Evolutionary conservation across 345 rosid species (phyloP).

Genomic region (Stellera chamaejasme): DNA sequence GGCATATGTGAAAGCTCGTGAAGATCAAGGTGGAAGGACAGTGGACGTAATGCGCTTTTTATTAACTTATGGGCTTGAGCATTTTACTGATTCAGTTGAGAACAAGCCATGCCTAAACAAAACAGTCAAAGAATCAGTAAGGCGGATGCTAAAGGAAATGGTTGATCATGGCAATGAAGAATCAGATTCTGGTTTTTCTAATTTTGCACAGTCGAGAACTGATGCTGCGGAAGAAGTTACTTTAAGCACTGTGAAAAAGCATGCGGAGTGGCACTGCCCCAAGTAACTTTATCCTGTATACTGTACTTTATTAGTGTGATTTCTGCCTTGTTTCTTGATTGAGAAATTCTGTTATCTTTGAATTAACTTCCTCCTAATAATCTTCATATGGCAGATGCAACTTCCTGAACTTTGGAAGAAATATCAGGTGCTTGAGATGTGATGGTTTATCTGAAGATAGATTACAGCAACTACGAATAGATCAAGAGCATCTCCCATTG

Average conservation of each 20-base stretch:
- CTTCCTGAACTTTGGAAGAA: constrained; percentile 76
- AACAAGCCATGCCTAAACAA: constrained; percentile 53
- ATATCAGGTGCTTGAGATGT: constrained; percentile 67
- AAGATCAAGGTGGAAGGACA: constrained; percentile 59
- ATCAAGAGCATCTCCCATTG: constrained; percentile 66
- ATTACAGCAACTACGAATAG: constrained; percentile 46
- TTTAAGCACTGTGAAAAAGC: constrained; percentile 31
- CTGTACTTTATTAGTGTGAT: not conserved
- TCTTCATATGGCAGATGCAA: constrained; percentile 48
- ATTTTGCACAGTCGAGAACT: constrained; percentile 12
- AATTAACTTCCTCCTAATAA: no score
- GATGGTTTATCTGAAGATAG: constrained; percentile 51
- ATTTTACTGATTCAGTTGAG: constrained; percentile 35
- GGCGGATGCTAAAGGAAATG: constrained; percentile 55
- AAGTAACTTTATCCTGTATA: constrained; percentile 31
- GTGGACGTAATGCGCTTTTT: constrained; percentile 85
- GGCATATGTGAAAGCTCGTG: constrained; percentile 59
- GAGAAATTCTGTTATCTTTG: not conserved
- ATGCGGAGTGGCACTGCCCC: constrained; percentile 79
- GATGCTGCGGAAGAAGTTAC: not conserved
- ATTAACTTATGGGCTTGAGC: constrained; percentile 60
- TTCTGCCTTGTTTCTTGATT: constrained; percentile 2
- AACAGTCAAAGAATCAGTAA: constrained; percentile 58
- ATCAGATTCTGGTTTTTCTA: constrained; percentile 17
- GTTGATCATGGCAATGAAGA: constrained; percentile 34